Evolutionary conservation across 2,329 filamentous ascomycete genomes (phyloP), one percentile per base, ranked within the genome.

Genomic region (Colletotrichum tabaci): DNA sequence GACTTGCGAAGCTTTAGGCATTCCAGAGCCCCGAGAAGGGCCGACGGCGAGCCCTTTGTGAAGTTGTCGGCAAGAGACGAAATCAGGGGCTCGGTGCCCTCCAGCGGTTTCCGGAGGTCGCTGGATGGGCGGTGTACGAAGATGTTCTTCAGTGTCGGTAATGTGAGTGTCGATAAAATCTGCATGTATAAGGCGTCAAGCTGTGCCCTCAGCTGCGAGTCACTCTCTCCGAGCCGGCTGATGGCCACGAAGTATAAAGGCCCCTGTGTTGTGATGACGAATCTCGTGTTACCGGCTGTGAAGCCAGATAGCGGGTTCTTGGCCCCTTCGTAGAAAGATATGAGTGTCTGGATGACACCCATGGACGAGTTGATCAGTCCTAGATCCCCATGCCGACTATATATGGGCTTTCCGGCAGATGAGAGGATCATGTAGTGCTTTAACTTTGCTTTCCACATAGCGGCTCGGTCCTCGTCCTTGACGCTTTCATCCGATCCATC

Each of bases 371-470:
- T 98, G 79, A 98, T 94, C 53, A 98, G 85, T 66, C 92, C 91
- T 75, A 97, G 88, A 76, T 98, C 94, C 50, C 97, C 96, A 79
- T 99, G 96, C 60, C 97, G 90, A 78, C 95, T 98, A 87, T 96
- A 99, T 60, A 99, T 97, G 13, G 96, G 97, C 80, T 99, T 99
- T 23, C 96, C 96, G 12, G 97, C 96, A 16, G 95, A 96, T 2
- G 96, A 98, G 1, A 99, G 86, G 77, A 99, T 97, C 82, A 99
- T 90, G 81, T 98, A 99, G 82, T 99, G 96, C 82, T 99, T 99
- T 74, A 95, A 87, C 84, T 98, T 98, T 47, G 93, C 90, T 79
- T 95, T 96, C 95, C 95, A 99, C 74, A 91, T 87, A 18, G 85
- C 84, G 50, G 98, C 85, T 35, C 94, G 84, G 57, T 86, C 83